phyloP scores from a whole-genome alignment of 202 grass and related monocot species.

The Cymbopogon flexuosus region DNA sequence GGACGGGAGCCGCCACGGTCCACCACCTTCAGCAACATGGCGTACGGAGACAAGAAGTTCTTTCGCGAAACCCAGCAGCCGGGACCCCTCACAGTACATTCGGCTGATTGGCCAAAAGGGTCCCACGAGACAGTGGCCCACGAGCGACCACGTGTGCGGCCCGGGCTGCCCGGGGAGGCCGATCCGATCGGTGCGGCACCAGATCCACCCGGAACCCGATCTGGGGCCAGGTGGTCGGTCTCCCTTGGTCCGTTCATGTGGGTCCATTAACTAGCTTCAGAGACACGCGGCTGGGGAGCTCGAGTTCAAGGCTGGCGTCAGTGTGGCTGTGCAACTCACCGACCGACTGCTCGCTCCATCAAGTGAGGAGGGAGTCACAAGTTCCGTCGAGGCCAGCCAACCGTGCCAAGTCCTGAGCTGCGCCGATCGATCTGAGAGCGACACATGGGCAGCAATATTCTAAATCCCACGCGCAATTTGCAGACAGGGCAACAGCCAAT shows the following conservation, averaged over 20 bases:
- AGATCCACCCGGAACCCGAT: conserved; percentile 33
- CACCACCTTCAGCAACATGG: neutral
- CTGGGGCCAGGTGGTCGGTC: conserved; percentile 17
- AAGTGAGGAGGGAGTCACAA: neutral
- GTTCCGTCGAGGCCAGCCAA: conserved; percentile 7
- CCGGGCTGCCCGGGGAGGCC: neutral
- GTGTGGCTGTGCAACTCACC: neutral
- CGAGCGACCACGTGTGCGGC: conserved; percentile 35
- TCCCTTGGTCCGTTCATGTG: conserved; percentile 31
- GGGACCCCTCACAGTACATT: neutral
- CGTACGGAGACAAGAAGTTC: conserved; percentile 7
- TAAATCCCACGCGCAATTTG: neutral
- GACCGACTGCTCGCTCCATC: neutral
- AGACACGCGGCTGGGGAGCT: neutral
- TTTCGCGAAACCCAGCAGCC: neutral
- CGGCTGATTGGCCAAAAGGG: conserved; percentile 14
- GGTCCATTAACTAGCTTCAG: conserved; percentile 36
- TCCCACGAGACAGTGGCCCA: neutral
- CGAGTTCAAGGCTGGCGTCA: neutral
- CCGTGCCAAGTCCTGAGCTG: neutral
- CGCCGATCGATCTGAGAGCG: neutral
- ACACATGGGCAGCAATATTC: conserved; percentile 6
- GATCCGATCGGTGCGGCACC: conserved; percentile 30
- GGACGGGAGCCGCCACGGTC: neutral
- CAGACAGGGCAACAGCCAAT: conserved; percentile 13